phyloP scores from a whole-genome alignment of 164 flowering plant species.

The Nymphaea colorata region DNA sequence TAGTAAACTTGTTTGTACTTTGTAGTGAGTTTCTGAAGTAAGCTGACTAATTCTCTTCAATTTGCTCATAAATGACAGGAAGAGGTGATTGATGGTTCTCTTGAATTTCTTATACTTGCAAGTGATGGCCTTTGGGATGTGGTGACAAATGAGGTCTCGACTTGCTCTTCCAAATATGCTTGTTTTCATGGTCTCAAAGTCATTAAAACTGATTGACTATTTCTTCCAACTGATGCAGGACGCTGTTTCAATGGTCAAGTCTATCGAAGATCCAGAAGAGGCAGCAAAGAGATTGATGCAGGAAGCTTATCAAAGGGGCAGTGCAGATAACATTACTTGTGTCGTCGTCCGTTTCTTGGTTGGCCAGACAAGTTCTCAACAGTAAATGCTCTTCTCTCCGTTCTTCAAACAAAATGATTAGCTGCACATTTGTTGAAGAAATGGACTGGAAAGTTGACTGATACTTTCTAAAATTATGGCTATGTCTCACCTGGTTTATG shows the following conservation, averaged over 20 bases:
- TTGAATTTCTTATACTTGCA: constrained; percentile 92
- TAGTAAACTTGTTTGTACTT: no score
- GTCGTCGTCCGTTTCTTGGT: constrained; percentile 85
- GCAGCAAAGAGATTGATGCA: constrained; percentile 77
- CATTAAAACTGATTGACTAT: background rate
- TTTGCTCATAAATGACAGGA: constrained; percentile 36
- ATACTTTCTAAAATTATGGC: background rate
- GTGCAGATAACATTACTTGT: constrained; percentile 87
- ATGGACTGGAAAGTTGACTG: background rate
- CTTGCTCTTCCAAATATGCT: background rate
- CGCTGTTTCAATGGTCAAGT: constrained; percentile 71
- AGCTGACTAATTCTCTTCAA: no score
- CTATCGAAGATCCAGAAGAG: constrained; percentile 65
- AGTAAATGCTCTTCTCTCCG: background rate
- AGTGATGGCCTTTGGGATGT: constrained; percentile 99
- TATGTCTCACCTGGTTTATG: background rate
- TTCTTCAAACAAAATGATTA: background rate
- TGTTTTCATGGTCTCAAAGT: background rate
- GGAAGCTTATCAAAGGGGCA: constrained; percentile 84
- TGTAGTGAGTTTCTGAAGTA: no score
- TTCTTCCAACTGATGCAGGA: constrained; percentile 30
- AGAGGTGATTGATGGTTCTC: constrained; percentile 72
- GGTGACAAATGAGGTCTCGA: constrained; percentile 75
- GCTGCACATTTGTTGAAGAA: background rate
- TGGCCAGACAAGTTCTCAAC: constrained; percentile 4